Percentiles rank a stretch among this genome's conserved stretches.
These are phyloP conservation scores for Paulinella micropora DNA, from an alignment of 78 protist genomes.

Conservation along the genomic window DNA sequence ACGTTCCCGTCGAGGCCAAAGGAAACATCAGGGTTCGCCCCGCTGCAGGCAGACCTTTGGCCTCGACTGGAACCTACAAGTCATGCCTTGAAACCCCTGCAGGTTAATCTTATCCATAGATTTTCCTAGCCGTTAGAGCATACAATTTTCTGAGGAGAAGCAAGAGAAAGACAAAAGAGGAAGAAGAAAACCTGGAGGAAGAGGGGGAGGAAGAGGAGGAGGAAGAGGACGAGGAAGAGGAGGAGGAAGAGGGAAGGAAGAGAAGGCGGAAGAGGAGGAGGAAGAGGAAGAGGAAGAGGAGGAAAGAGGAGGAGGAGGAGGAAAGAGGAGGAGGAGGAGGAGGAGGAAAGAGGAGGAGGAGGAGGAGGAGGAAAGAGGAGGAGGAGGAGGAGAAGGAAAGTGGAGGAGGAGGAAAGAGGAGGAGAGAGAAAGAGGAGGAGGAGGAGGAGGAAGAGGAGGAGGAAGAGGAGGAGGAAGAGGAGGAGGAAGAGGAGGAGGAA, in stretches of 20 bases:
- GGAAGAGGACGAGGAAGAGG: background rate
- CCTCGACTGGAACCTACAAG: too few relatives aligned
- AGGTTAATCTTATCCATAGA: too few relatives aligned
- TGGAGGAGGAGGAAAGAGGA: background rate
- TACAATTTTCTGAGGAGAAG: background rate
- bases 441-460: background rate
- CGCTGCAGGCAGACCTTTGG: too few relatives aligned
- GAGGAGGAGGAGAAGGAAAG: background rate
- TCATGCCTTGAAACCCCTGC: too few relatives aligned
- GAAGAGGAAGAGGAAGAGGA: background rate
- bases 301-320: background rate
- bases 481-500: background rate
- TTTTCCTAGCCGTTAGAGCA: too few relatives aligned
- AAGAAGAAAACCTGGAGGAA: background rate
- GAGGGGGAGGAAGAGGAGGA: background rate
- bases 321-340: background rate
- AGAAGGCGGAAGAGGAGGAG: background rate
- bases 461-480: background rate
- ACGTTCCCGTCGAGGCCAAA: too few relatives aligned
- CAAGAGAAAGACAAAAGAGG: background rate
- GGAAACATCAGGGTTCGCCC: too few relatives aligned
- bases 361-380: background rate
- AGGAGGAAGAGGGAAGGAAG: background rate
- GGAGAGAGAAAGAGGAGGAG: background rate
- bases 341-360: background rate